phyloP scores from a whole-genome alignment of 2,329 filamentous ascomycete species.

The Fusarium brevicatenulatum region DNA sequence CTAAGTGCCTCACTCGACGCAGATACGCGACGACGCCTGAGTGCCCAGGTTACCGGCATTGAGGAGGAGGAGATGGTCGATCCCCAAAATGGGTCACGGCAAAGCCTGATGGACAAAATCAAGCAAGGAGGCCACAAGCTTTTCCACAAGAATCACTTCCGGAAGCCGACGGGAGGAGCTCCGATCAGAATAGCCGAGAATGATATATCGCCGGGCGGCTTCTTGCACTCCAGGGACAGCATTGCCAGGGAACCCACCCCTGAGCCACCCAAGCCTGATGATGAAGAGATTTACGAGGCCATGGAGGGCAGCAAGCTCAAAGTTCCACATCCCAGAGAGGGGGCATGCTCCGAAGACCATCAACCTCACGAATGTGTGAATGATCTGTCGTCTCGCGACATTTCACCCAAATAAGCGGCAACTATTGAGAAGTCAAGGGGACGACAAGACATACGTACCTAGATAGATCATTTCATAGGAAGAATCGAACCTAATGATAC shows the following conservation, averaged over 20 bases:
- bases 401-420: constrained; percentile 11
- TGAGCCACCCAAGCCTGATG: constrained; percentile 31
- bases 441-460: constrained; percentile 1
- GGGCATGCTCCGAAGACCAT: constrained; percentile 49
- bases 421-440: background rate
- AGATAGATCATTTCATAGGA: background rate
- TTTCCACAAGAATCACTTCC: constrained; percentile 39
- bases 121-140: constrained; percentile 42
- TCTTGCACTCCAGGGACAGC: constrained; percentile 37
- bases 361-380: constrained; percentile 47
- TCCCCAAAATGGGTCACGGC: constrained; percentile 29
- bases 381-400: constrained; percentile 29
- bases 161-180: constrained; percentile 20
- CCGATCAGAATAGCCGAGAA: background rate
- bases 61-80: constrained; percentile 18
- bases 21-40: constrained; percentile 43
- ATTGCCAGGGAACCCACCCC: constrained; percentile 28
- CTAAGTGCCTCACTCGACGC: constrained; percentile 41
- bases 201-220: background rate
- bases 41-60: constrained; percentile 26
- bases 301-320: constrained; percentile 37
- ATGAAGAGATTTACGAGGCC: constrained; percentile 39
- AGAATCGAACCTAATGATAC: background rate
- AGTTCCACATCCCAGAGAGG: constrained; percentile 10
- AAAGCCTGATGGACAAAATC: constrained; percentile 45